phyloP scores from a whole-genome alignment of 306 rosid genomes.

The Mimosa bimucronata region DNA sequence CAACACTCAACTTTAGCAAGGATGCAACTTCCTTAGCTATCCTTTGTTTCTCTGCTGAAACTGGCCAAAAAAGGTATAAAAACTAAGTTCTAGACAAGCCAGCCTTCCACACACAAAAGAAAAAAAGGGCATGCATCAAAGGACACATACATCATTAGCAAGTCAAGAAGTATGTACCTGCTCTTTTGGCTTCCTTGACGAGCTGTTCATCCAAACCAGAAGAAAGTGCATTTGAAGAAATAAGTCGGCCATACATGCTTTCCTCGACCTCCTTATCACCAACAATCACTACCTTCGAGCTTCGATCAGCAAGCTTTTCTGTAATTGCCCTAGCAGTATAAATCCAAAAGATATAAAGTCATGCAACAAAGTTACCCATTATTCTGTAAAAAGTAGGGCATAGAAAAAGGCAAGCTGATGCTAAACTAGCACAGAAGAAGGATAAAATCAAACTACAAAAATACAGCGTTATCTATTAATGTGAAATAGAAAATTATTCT shows the following conservation, averaged over 20 bases:
- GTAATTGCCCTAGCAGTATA: conserved; percentile 53
- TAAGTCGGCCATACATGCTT: conserved; percentile 72
- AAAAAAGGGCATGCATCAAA: conserved; percentile 30
- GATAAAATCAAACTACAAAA: conserved; percentile 19
- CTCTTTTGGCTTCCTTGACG: conserved; percentile 77
- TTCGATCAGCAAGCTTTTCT: conserved; percentile 89
- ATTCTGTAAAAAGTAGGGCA: background rate
- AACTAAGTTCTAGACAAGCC: conserved; percentile 37
- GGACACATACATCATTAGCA: conserved; percentile 31
- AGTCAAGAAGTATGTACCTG: conserved; percentile 58
- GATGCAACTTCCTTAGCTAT: conserved; percentile 91
- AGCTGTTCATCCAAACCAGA: conserved; percentile 75
- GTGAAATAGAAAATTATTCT: conserved; percentile 24
- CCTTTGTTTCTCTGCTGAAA: conserved; percentile 82
- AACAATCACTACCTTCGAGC: conserved; percentile 60
- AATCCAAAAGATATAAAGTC: conserved; percentile 22
- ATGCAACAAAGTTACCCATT: conserved; percentile 35
- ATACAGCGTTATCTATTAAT: background rate
- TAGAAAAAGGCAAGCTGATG: conserved; percentile 6
- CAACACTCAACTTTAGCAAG: conserved; percentile 79
- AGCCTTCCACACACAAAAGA: conserved; percentile 23
- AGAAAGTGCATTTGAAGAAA: conserved; percentile 51
- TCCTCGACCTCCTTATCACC: conserved; percentile 78
- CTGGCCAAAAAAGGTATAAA: conserved; percentile 54
- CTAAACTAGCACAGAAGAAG: conserved; percentile 31